phyloP scores from a whole-genome alignment of 2,329 filamentous ascomycete genomes.

The Curvularia hawaiiensis region DNA sequence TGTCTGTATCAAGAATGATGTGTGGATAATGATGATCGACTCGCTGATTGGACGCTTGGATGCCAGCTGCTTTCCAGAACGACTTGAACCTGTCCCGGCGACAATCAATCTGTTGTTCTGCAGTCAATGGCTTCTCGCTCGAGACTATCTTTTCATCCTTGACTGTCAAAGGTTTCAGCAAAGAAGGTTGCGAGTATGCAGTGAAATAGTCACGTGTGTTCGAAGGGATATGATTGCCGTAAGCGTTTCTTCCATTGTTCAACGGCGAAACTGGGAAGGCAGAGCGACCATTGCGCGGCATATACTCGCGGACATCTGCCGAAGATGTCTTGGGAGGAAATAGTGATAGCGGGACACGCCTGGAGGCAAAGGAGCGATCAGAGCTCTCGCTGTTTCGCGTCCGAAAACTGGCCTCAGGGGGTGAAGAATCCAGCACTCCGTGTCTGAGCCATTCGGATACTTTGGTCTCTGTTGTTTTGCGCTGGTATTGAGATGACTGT shows the following conservation, averaged over 20 bases:
- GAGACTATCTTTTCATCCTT: background rate
- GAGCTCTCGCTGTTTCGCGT: background rate
- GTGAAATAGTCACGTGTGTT: conserved; percentile 14
- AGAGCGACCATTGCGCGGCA: background rate
- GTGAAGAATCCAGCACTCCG: background rate
- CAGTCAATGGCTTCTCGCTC: background rate
- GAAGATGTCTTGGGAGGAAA: conserved; percentile 7
- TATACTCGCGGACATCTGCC: conserved; percentile 14
- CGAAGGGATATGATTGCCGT: conserved; percentile 22
- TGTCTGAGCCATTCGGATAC: conserved; percentile 12
- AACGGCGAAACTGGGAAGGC: conserved; percentile 14
- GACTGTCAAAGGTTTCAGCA: background rate
- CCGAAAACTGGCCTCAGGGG: background rate
- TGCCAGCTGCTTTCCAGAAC: conserved; percentile 9
- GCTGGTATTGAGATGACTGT: background rate
- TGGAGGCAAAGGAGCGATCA: background rate
- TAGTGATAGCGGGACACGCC: conserved; percentile 1
- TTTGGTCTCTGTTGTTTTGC: background rate
- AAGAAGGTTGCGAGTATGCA: background rate
- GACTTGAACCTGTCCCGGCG: conserved; percentile 1
- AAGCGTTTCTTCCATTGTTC: conserved; percentile 20
- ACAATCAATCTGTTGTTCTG: conserved; percentile 1
- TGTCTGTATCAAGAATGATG: background rate
- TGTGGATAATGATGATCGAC: background rate
- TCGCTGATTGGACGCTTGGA: background rate